phyloP scores from a whole-genome alignment of 2,329 filamentous ascomycete genomes.

The Stachybotrys elegans region DNA sequence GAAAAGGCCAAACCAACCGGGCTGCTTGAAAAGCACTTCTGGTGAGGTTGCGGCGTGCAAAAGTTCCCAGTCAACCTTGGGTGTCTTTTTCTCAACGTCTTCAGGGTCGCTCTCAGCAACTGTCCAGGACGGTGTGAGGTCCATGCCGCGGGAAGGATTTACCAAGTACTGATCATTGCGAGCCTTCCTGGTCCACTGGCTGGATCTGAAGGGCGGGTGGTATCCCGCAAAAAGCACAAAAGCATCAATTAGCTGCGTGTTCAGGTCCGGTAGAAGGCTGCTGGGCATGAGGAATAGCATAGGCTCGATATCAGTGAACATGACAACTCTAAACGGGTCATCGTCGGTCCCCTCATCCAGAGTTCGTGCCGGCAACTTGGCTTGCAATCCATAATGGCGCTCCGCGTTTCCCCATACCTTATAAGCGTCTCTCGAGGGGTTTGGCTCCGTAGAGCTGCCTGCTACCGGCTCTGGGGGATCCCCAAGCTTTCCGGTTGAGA shows the following conservation, averaged over 20 bases:
- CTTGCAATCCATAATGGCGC: slow-evolving; percentile 34
- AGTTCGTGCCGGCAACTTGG: slow-evolving; percentile 64
- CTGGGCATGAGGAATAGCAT: slow-evolving; percentile 51
- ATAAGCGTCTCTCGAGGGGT: slow-evolving; percentile 37
- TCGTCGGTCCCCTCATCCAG: slow-evolving; percentile 71
- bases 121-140: slow-evolving; percentile 4
- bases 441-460: slow-evolving; percentile 6
- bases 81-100: slow-evolving; percentile 16
- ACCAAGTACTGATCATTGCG: slow-evolving; percentile 24
- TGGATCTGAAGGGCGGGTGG: slow-evolving; percentile 40
- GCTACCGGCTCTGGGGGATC: slow-evolving; percentile 34
- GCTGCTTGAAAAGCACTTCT: slow-evolving; percentile 48
- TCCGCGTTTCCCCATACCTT: slow-evolving; percentile 53
- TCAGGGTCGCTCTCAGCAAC: slow-evolving; percentile 11
- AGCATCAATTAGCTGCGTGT: slow-evolving; percentile 55
- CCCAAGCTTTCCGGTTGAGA: slow-evolving; percentile 25
- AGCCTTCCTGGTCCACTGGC: slow-evolving; percentile 23
- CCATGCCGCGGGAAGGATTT: not conserved
- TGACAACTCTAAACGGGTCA: slow-evolving; percentile 77
- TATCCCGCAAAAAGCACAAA: slow-evolving; percentile 66
- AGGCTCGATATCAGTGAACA: slow-evolving; percentile 70
- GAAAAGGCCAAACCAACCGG: slow-evolving; percentile 40
- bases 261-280: slow-evolving; percentile 25
- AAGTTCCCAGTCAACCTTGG: slow-evolving; percentile 24
- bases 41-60: slow-evolving; percentile 29